Evolutionary conservation across 2,329 filamentous ascomycete genomes (phyloP), one percentile per base, ranked within the genome.

Genomic region (Penicillium capsulatum): DNA sequence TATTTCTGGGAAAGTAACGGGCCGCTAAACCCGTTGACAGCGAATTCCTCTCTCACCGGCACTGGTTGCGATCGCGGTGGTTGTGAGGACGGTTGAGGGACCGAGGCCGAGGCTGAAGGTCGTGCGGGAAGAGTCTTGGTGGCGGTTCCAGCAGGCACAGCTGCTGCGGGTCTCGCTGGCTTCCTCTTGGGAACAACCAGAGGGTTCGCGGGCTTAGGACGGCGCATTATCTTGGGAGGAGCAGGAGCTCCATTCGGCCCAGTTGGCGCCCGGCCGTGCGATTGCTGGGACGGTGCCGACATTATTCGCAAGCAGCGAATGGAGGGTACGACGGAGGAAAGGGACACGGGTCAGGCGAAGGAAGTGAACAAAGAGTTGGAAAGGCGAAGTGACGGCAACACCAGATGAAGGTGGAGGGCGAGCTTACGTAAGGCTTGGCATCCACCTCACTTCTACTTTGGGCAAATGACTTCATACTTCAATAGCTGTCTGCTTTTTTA

Each of bases 111-210:
- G 3, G 40, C 26, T 13, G 39, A 38, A 16, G 55, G 54, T 24
- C 51, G 56, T 14, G 55, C 34, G 26, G 57, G 51, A 34, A 56
- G 42, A 9, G 55, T 48, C 43, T 55, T 60, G 13, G 48, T 44
- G 11, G 55, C 51, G 40, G 38, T 44, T 35, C 47, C 35, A 4
- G 14, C 54, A 24, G 42, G 51, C 24, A 50, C 37, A 38, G 49
- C 33, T 31, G 36, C 51, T 19, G 50, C 41, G 20, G 57, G 55
- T 37, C 50, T 63, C 22, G 39, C 42, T 30, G 59, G 60, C 48
- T 54, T 61, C 41, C 73, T 77, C 57, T 82, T 80, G 31, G 79
- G 74, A 36, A 80, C 72, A 36, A 83, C 79, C 14, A 86, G 68
- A 19, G 84, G 83, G 53, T 86, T 80, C 40, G 71, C 69, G 32